phyloP scores from a whole-genome alignment of 148 eudicot genomes.

The Rhododendron simsii region DNA sequence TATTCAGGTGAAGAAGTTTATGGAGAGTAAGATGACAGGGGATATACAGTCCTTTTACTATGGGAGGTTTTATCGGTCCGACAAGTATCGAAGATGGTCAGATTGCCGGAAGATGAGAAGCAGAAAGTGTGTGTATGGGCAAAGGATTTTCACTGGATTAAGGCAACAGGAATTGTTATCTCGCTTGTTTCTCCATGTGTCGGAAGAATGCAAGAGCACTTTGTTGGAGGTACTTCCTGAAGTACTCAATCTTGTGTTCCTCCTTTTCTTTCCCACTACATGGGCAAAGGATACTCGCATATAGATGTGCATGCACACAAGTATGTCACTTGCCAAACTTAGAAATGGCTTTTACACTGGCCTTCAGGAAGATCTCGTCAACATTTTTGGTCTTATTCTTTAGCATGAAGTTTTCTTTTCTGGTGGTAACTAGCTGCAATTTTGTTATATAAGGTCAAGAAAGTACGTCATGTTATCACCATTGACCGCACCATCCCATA shows the following conservation, averaged over 20 bases:
- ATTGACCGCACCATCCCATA: background rate
- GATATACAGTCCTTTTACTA: constrained; percentile 54
- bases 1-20: constrained; percentile 42
- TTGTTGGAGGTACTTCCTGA: constrained; percentile 59
- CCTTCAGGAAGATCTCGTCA: background rate
- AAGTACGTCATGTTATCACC: background rate
- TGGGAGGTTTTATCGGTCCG: constrained; percentile 52
- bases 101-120: constrained; percentile 57
- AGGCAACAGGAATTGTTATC: constrained; percentile 69
- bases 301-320: background rate
- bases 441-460: too few species aligned
- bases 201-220: constrained; percentile 51
- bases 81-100: constrained; percentile 56
- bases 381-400: background rate
- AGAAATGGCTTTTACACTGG: background rate
- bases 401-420: background rate
- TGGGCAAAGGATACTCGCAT: background rate
- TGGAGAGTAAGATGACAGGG: constrained; percentile 53
- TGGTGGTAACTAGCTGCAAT: background rate
- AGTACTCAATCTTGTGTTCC: background rate
- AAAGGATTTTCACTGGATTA: constrained; percentile 61
- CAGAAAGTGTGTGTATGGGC: constrained; percentile 56
- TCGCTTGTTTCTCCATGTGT: constrained; percentile 48
- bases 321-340: background rate
- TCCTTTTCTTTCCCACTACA: background rate